Conservation (phyloP, 2,329 filamentous ascomycete genomes). For the Botryotinia narcissicola region DNA sequence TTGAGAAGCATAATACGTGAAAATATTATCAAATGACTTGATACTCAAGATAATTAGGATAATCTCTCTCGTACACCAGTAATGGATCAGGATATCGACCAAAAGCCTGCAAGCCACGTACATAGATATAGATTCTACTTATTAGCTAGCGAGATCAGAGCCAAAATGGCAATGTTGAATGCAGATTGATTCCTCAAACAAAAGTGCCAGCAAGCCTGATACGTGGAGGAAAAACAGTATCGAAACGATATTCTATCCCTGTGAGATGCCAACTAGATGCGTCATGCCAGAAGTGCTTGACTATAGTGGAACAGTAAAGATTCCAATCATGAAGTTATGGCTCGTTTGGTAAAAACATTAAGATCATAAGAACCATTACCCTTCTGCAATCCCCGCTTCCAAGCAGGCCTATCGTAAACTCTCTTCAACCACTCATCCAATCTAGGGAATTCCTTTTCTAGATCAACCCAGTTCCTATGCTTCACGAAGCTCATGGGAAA, state of each 20-base stretch:
- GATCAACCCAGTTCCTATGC: slow-evolving; percentile 36
- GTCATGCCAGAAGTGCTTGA: background rate
- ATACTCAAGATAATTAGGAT: background rate
- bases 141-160: background rate
- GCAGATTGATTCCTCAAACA: background rate
- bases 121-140: background rate
- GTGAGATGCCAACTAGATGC: background rate
- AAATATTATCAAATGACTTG: background rate
- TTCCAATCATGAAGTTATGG: background rate
- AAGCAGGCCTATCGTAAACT: slow-evolving; percentile 34
- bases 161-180: background rate
- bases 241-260: background rate
- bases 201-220: background rate
- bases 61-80: background rate
- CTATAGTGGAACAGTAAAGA: background rate
- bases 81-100: background rate
- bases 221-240: background rate
- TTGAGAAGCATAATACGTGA: background rate
- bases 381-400: slow-evolving; percentile 34
- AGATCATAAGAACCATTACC: slow-evolving; percentile 37
- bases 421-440: slow-evolving; percentile 37
- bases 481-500: slow-evolving; percentile 36
- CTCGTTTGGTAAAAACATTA: slow-evolving; percentile 23
- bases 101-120: background rate
- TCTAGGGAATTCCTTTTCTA: slow-evolving; percentile 36